These are phyloP conservation scores for Tribonema minus DNA, from an alignment of 108 stramenopile species.

Conservation along the genomic window DNA sequence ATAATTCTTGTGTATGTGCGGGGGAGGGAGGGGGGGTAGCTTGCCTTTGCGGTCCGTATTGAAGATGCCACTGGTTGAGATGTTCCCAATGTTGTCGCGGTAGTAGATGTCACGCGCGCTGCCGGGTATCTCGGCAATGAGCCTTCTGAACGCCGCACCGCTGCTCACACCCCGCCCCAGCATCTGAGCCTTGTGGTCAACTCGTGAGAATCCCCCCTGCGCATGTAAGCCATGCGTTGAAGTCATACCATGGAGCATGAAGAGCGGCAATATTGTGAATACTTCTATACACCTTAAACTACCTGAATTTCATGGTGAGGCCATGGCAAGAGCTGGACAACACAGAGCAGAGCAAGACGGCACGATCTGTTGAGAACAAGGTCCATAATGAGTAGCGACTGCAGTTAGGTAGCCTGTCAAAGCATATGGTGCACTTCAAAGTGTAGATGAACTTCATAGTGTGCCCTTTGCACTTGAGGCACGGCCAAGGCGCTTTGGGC, in stretches of 20 bases:
- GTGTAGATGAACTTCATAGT: no score
- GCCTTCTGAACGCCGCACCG: conserved; percentile 32
- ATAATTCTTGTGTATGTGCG: no score
- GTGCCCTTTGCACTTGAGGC: no score
- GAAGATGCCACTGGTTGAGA: conserved; percentile 47
- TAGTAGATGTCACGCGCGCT: conserved; percentile 58
- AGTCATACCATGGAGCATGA: not conserved
- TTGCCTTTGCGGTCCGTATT: no score
- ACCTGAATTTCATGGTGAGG: no score
- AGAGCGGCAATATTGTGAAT: not conserved
- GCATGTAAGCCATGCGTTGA: not conserved
- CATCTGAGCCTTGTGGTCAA: conserved; percentile 45
- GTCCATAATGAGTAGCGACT: not conserved
- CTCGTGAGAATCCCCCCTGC: conserved; percentile 52
- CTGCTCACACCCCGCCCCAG: not conserved
- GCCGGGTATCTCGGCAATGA: conserved; percentile 41
- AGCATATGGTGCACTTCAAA: no score
- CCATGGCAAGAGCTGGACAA: not conserved
- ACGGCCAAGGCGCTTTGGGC: no score
- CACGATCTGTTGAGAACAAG: not conserved
- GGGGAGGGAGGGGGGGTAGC: no score
- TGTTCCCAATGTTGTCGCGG: conserved; percentile 60
- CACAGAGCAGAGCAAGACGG: not conserved
- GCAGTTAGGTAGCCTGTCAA: not conserved
- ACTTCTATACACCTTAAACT: no score